phyloP scores from a whole-genome alignment of 1,284 basidiomycete species.

The Pascua guehoae region DNA sequence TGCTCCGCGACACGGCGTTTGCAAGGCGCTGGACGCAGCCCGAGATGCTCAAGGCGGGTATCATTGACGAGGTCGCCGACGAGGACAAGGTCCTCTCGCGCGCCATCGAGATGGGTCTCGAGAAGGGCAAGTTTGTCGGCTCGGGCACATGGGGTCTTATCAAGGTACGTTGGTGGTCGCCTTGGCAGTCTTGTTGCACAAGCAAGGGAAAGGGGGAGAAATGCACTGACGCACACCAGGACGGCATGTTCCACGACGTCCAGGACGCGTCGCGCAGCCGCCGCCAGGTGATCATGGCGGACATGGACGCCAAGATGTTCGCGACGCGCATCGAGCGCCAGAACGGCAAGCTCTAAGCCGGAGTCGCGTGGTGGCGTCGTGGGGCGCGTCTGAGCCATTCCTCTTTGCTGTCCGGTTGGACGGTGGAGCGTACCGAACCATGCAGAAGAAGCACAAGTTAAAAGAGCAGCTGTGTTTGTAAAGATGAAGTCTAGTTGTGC shows the following conservation, averaged over 20 bases:
- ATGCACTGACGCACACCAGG: constrained; percentile 33
- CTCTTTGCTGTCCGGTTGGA: too few species aligned
- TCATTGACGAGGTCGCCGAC: constrained; percentile 68
- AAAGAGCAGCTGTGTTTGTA: background rate
- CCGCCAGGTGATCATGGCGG: constrained; percentile 20
- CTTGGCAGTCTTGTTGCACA: too few species aligned
- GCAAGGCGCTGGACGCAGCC: constrained; percentile 74
- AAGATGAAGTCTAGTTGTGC: background rate
- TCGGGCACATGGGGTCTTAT: constrained; percentile 54
- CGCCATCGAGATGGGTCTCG: constrained; percentile 49
- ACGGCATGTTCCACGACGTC: constrained; percentile 50
- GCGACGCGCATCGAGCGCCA: constrained; percentile 25
- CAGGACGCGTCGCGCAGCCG: constrained; percentile 44
- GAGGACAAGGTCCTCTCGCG: constrained; percentile 56
- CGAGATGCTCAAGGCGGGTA: constrained; percentile 64
- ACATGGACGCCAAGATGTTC: constrained; percentile 30
- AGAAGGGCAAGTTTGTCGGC: constrained; percentile 48
- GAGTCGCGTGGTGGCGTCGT: background rate
- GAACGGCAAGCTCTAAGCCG: constrained; percentile 29
- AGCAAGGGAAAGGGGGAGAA: too few species aligned
- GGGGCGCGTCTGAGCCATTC: background rate
- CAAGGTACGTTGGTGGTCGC: constrained; percentile 45
- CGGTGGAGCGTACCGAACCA: too few species aligned
- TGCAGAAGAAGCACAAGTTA: too few species aligned
- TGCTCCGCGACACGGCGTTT: constrained; percentile 71